Conservation (phyloP, 2,329 filamentous ascomycete genomes). For the Cladophialophora carrionii region DNA sequence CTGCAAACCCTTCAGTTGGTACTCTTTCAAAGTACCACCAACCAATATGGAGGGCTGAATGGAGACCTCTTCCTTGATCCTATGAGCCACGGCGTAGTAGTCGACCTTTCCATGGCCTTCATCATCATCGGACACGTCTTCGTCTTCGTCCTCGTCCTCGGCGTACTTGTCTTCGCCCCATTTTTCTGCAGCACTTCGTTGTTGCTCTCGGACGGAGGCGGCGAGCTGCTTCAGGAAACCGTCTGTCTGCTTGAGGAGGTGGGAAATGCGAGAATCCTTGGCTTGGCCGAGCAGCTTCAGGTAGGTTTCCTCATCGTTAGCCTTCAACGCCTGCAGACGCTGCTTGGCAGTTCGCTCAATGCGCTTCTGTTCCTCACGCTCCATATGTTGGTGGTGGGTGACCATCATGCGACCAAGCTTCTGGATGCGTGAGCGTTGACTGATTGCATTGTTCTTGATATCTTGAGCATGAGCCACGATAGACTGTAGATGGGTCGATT, state of each 20-base stretch:
- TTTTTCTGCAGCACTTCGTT: constrained; percentile 76
- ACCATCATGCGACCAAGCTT: constrained; percentile 91
- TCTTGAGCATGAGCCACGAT: constrained; percentile 82
- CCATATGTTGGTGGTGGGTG: constrained; percentile 88
- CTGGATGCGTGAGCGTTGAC: constrained; percentile 73
- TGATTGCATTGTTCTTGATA: constrained; percentile 67
- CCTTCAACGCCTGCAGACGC: constrained; percentile 97
- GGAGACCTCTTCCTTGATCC: constrained; percentile 87
- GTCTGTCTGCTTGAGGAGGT: constrained; percentile 94
- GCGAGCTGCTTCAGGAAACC: constrained; percentile 96
- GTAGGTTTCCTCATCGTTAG: constrained; percentile 98
- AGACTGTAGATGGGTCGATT: constrained; percentile 85
- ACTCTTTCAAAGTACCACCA: constrained; percentile 92
- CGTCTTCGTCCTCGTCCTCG: constrained; percentile 63
- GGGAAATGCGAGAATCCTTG: constrained; percentile 98
- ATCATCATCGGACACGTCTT: constrained; percentile 66
- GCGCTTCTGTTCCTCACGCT: constrained; percentile 98
- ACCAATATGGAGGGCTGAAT: constrained; percentile 83
- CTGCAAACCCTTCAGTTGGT: constrained; percentile 96
- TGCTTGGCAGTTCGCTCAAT: constrained; percentile 98
- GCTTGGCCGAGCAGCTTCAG: constrained; percentile 96
- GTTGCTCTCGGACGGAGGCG: constrained; percentile 90
- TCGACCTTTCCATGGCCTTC: constrained; percentile 81
- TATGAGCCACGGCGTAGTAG: constrained; percentile 98
- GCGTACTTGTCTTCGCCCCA: constrained; percentile 69